phyloP scores from a whole-genome alignment of 164 flowering plant species.

The Liriodendron chinense region DNA sequence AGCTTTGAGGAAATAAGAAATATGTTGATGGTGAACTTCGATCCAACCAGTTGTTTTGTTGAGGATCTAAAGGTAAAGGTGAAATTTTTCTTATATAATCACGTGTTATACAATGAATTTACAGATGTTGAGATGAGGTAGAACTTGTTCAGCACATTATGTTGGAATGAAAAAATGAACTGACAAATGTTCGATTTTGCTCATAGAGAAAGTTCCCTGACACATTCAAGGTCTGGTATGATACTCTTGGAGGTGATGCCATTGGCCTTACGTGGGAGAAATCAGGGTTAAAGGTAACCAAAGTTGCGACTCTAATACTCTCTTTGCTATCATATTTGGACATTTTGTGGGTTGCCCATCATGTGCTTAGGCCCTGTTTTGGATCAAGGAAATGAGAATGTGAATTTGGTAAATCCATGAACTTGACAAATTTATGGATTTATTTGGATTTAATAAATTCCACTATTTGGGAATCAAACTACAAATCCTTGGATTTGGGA shows the following conservation, averaged over 20 bases:
- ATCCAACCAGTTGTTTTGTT: slow-evolving; percentile 70
- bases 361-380: neutral
- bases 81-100: neutral
- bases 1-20: slow-evolving; percentile 41
- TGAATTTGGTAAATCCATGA: too few relatives aligned
- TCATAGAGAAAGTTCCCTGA: slow-evolving; percentile 57
- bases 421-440: too few relatives aligned
- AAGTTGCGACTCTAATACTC: neutral
- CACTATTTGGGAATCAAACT: too few relatives aligned
- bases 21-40: slow-evolving; percentile 73
- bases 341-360: neutral
- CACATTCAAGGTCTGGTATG: slow-evolving; percentile 76
- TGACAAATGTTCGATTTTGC: neutral
- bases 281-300: slow-evolving; percentile 52
- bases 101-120: neutral
- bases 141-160: too few relatives aligned
- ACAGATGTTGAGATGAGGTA: neutral
- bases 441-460: too few relatives aligned
- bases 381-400: neutral
- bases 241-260: slow-evolving; percentile 88
- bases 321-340: neutral
- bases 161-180: neutral
- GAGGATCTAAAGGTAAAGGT: slow-evolving; percentile 67
- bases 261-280: slow-evolving; percentile 82
- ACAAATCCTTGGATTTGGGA: too few relatives aligned